Percentiles rank a stretch among this genome's conserved stretches.
Evolutionary conservation across 345 rosid genomes (phyloP).

Genomic region (Noccaea caerulescens): DNA sequence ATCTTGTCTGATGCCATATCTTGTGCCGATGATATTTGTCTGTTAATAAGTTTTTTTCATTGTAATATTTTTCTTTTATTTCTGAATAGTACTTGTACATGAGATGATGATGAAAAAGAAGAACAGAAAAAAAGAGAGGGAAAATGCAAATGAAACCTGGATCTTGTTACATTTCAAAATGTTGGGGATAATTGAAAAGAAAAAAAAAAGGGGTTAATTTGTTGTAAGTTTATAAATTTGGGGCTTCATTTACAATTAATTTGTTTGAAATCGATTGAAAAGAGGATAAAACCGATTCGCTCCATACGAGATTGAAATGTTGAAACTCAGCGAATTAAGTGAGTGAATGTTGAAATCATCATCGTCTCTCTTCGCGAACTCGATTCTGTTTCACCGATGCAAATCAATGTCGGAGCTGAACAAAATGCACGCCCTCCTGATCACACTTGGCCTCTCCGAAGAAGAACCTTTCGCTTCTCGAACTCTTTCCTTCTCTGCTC

Average conservation of each 20-base stretch:
- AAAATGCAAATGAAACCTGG: neutral
- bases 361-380: conserved; percentile 36
- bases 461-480: conserved; percentile 53
- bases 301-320: neutral
- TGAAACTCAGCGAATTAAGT: neutral
- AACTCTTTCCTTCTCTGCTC: conserved; percentile 57
- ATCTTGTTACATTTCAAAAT: neutral
- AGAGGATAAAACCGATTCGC: conserved; percentile 5
- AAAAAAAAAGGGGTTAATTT: neutral
- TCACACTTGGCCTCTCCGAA: conserved; percentile 58
- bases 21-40: neutral
- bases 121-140: neutral
- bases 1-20: conserved; percentile 21
- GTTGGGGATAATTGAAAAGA: neutral
- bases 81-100: neutral
- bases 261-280: neutral
- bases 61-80: neutral
- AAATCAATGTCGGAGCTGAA: conserved; percentile 57
- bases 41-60: neutral
- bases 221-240: neutral
- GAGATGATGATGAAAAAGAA: neutral
- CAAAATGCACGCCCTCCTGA: conserved; percentile 60
- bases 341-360: conserved; percentile 51
- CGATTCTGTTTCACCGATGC: conserved; percentile 54
- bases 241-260: conserved; percentile 1